Percentiles rank a stretch among this genome's conserved stretches.
phyloP scores from a whole-genome alignment of 441 rosid genomes.

The Adansonia gregorii region DNA sequence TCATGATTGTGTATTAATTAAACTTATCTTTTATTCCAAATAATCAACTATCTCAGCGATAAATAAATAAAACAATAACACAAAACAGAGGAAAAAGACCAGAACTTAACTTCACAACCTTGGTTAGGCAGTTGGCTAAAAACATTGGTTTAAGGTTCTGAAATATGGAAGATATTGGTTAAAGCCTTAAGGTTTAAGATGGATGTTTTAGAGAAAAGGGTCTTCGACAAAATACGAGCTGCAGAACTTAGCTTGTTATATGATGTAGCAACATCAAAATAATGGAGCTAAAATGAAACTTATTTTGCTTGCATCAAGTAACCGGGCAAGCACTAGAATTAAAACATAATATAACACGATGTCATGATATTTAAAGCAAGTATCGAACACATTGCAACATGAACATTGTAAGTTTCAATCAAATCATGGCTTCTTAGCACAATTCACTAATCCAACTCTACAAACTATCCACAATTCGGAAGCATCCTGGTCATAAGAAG shows the following conservation, averaged over 20 bases:
- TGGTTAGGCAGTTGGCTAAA: neutral
- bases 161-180: neutral
- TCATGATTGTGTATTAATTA: neutral
- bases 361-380: neutral
- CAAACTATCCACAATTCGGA: neutral
- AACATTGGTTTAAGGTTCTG: neutral
- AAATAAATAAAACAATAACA: neutral
- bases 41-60: neutral
- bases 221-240: neutral
- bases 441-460: neutral
- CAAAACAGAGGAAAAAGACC: neutral
- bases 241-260: neutral
- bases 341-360: slow-evolving; percentile 1
- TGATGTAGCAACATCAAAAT: neutral
- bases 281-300: neutral
- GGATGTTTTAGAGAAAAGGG: neutral
- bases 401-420: neutral
- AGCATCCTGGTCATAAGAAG: neutral
- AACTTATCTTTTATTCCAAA: neutral
- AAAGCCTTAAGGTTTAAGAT: neutral
- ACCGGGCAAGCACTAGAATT: neutral
- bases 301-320: neutral
- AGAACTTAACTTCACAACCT: neutral
- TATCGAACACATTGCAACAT: slow-evolving; percentile 1
- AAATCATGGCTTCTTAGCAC: neutral